A percentile compares a stretch with the other conserved stretches of the same genome.
Evolutionary conservation across 805 yeast species (phyloP).

Genomic region (Sporopachydermia lactativora): DNA sequence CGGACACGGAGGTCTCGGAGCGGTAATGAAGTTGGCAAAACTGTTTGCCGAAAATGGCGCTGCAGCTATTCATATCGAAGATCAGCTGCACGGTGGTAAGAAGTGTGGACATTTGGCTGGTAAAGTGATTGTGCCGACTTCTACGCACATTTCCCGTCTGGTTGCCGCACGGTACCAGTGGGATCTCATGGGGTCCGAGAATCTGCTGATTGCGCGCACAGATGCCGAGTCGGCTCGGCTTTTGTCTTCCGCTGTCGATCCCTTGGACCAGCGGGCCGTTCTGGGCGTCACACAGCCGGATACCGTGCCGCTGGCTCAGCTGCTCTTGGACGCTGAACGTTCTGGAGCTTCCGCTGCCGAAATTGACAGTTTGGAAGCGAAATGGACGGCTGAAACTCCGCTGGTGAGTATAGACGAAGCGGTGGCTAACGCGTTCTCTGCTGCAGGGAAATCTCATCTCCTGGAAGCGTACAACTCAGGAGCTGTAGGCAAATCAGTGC

Average conservation of each 20-base stretch:
- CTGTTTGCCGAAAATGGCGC: slow-evolving; percentile 56
- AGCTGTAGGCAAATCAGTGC: slow-evolving; percentile 17
- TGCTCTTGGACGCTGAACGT: slow-evolving; percentile 27
- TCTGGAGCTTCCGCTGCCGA: slow-evolving; percentile 22
- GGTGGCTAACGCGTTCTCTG: slow-evolving; percentile 20
- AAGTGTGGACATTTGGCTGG: slow-evolving; percentile 54
- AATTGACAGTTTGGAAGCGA: slow-evolving; percentile 26
- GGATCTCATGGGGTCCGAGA: slow-evolving; percentile 49
- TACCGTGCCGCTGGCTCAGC: slow-evolving; percentile 30
- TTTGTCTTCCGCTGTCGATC: slow-evolving; percentile 37
- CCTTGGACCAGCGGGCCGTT: slow-evolving; percentile 41
- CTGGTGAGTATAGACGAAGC: slow-evolving; percentile 38
- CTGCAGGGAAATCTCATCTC: slow-evolving; percentile 17
- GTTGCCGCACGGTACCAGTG: slow-evolving; percentile 47
- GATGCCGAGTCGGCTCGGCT: slow-evolving; percentile 43
- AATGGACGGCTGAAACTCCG: slow-evolving; percentile 29
- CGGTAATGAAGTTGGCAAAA: slow-evolving; percentile 53
- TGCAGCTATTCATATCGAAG: slow-evolving; percentile 52
- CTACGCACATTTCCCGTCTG: slow-evolving; percentile 38
- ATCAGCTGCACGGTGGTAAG: slow-evolving; percentile 51
- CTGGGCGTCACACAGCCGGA: slow-evolving; percentile 29
- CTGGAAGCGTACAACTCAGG: slow-evolving; percentile 17
- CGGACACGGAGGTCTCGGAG: slow-evolving; percentile 49
- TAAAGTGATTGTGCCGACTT: slow-evolving; percentile 45
- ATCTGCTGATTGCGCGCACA: slow-evolving; percentile 44